A percentile compares a stretch with the other conserved stretches of the same genome.
These are phyloP conservation scores for Phaeotremella skinneri DNA, from an alignment of 768 basidiomycete species.

Conservation along the genomic window DNA sequence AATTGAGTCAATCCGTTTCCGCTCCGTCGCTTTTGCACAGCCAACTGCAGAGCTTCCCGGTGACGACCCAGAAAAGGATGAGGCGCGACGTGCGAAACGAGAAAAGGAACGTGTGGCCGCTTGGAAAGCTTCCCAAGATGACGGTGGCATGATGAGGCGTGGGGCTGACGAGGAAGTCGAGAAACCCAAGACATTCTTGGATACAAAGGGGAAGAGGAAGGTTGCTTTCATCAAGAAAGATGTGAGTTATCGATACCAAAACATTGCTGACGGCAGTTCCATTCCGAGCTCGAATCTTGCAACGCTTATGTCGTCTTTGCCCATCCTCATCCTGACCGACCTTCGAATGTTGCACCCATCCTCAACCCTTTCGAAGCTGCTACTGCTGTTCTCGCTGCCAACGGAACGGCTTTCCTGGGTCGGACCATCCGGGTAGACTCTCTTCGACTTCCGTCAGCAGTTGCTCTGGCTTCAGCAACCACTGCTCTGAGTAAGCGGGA, in stretches of 20 bases:
- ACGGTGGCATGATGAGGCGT: constrained; percentile 58
- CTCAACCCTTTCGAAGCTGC: constrained; percentile 63
- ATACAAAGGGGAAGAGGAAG: constrained; percentile 81
- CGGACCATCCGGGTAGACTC: constrained; percentile 76
- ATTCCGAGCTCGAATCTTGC: constrained; percentile 68
- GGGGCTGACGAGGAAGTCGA: constrained; percentile 54
- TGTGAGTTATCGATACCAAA: constrained; percentile 34
- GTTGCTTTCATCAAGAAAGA: constrained; percentile 89
- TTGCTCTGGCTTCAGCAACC: constrained; percentile 44
- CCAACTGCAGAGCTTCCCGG: constrained; percentile 67
- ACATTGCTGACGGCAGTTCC: constrained; percentile 57
- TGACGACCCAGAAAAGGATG: constrained; percentile 34
- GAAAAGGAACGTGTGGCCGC: constrained; percentile 48
- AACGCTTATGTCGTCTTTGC: constrained; percentile 93
- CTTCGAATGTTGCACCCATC: constrained; percentile 51
- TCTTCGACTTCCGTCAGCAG: constrained; percentile 54
- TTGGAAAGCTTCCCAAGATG: constrained; percentile 52
- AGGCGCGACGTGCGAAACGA: constrained; percentile 38
- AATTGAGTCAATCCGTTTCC: constrained; percentile 89
- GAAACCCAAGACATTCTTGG: constrained; percentile 62
- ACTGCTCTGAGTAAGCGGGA: constrained; percentile 48
- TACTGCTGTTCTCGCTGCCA: constrained; percentile 60
- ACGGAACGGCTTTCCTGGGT: constrained; percentile 72
- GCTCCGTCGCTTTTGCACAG: constrained; percentile 83
- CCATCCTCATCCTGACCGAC: constrained; percentile 55